These are phyloP conservation scores for Drechmeria coniospora DNA, from an alignment of 2,329 filamentous ascomycete genomes.

Conservation along the genomic window DNA sequence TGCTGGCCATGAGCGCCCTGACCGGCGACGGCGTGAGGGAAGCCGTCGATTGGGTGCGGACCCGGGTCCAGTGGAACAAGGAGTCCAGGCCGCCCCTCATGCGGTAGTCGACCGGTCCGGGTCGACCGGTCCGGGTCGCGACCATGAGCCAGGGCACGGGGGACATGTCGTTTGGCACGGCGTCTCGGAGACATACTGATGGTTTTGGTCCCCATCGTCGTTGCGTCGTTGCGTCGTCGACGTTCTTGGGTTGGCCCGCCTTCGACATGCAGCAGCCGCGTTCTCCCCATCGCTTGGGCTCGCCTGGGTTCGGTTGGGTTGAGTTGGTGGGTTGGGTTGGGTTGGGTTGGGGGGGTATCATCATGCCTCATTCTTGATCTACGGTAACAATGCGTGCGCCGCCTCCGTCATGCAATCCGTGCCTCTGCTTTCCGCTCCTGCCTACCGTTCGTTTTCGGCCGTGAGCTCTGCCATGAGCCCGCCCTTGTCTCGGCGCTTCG, in stretches of 20 bases:
- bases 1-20: constrained; percentile 82
- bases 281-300: no score
- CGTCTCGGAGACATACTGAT: constrained; percentile 3
- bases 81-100: constrained; percentile 83
- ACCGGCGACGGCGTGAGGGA: constrained; percentile 78
- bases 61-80: constrained; percentile 90
- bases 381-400: constrained; percentile 2
- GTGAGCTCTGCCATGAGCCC: constrained; percentile 63
- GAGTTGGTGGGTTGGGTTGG: background rate
- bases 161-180: constrained; percentile 3
- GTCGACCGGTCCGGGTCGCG: background rate
- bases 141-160: constrained; percentile 1
- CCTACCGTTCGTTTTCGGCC: constrained; percentile 63
- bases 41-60: constrained; percentile 93
- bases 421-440: background rate
- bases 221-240: background rate
- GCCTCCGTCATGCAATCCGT: background rate
- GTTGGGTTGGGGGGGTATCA: constrained; percentile 6
- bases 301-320: constrained; percentile 1
- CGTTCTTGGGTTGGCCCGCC: no score
- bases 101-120: constrained; percentile 39
- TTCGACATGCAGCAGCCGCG: no score
- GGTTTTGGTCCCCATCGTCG: constrained; percentile 2
- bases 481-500: constrained; percentile 61
- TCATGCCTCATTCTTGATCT: constrained; percentile 4